Percentiles rank a stretch among this genome's conserved stretches.
phyloP scores from a whole-genome alignment of 2,329 filamentous ascomycete genomes.

The Moelleriella libera region DNA sequence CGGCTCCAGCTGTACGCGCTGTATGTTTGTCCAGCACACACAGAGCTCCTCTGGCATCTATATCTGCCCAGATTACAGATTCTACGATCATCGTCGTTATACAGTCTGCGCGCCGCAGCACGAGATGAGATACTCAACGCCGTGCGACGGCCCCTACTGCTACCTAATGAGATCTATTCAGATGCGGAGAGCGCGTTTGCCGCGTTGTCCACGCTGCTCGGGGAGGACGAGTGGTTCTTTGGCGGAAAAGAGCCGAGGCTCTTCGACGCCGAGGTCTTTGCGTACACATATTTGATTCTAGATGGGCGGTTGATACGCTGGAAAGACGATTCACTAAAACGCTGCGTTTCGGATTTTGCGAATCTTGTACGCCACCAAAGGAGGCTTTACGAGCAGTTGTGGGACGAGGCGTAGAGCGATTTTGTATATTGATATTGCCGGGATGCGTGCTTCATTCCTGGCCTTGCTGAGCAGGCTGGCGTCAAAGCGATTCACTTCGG shows the following conservation, averaged over 20 bases:
- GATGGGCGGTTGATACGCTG: constrained; percentile 44
- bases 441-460: neutral
- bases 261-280: constrained; percentile 82
- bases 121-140: constrained; percentile 58
- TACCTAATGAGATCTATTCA: constrained; percentile 22
- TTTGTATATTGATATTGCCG: neutral
- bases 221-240: constrained; percentile 33
- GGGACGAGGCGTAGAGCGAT: constrained; percentile 6
- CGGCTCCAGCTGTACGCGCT: constrained; percentile 54
- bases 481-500: no score
- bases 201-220: constrained; percentile 29
- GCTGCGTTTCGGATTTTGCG: constrained; percentile 38
- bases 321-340: constrained; percentile 45
- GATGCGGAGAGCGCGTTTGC: constrained; percentile 30
- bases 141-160: constrained; percentile 23
- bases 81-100: constrained; percentile 48
- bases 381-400: constrained; percentile 19
- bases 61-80: constrained; percentile 53
- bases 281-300: constrained; percentile 73
- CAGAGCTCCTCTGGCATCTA: constrained; percentile 50
- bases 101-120: constrained; percentile 60
- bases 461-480: neutral
- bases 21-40: constrained; percentile 61
- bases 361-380: constrained; percentile 41
- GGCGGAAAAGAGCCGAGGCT: constrained; percentile 42